Evolutionary conservation across 2,329 filamentous ascomycete species (phyloP).

Genomic region (Neopestalotiopsis rosae): DNA sequence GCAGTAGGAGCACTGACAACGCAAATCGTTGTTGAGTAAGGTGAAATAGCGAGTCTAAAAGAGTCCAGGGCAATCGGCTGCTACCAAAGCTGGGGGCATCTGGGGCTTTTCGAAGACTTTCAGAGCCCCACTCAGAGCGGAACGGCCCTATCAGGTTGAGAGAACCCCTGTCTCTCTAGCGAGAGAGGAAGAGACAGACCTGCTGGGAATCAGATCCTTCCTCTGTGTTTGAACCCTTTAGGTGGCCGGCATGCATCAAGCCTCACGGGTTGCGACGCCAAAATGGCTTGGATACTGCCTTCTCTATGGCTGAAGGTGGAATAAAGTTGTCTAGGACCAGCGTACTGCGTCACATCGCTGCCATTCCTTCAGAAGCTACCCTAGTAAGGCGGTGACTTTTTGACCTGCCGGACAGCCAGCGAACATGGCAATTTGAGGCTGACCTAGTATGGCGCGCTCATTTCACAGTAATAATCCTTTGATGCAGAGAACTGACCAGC

Average conservation of each 20-base stretch:
- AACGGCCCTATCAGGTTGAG: neutral
- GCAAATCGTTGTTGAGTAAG: neutral
- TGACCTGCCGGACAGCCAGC: neutral
- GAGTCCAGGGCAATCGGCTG: neutral
- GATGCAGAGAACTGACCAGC: neutral
- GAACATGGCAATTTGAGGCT: neutral
- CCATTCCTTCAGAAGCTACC: neutral
- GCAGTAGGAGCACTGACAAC: neutral
- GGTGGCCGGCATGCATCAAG: neutral
- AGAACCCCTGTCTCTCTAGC: neutral
- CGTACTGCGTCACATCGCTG: neutral
- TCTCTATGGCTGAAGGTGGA: constrained; percentile 5
- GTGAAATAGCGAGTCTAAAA: neutral
- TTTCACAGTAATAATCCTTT: constrained; percentile 12
- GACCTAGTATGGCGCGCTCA: neutral
- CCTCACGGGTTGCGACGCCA: constrained; percentile 4
- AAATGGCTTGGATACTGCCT: constrained; percentile 1
- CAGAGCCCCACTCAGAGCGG: neutral
- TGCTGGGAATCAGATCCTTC: neutral
- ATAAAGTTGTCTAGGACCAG: constrained; percentile 3
- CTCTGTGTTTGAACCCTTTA: neutral
- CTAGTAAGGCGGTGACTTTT: constrained; percentile 11
- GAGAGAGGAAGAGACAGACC: neutral
- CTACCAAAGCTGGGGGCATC: neutral
- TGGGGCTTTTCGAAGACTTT: neutral